Base-by-base conservation (phyloP, 2,329 filamentous ascomycete species). In the Xylariaceae sp. region DNA sequence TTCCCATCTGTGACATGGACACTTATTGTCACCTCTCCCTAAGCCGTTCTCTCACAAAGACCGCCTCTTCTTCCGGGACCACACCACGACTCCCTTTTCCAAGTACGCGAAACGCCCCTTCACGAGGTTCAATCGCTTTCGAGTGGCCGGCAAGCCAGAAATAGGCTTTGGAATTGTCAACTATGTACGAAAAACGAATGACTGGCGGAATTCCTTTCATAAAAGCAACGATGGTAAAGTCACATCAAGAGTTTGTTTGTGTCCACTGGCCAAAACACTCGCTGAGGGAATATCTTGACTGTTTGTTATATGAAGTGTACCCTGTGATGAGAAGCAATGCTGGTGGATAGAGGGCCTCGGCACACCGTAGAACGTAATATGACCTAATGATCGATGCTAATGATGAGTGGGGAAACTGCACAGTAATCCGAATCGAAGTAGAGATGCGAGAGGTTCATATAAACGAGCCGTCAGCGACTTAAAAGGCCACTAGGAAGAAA, bases 161-260 rank as follows among this genome's bases (percentile, higher is more conserved):
- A 40, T n/a, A 44, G 37, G 48, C 29, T 54, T 49, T 29, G 49
- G 37, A 41, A 50, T 53, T 56, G 52, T 56, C 58, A 65, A 64
- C 29, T 65, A 66, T 65, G 64, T 67, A 65, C 64, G 57, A 56
- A 58, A 64, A 67, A 65, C 53, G 57, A 62, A 64, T 60, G 51
- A 46, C 50, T 50, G 35, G 35, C 52, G 46, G 45, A 30, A 24
- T 43, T 45, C 36, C 20, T 6, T 49, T 36, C 18, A 44, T 29
- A 23, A 42, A 50, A 36, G 32, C 24, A 47, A 39, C 39, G 23
- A 51, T 36, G 30, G 39, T 35, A 11, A 37, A 48, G 24, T 51
- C 42, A 30, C 42, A 35, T 32, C 23, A 37, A 30, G 45, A 39
- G 20, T 23, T 18, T 43, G 30, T 24, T 45, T 24, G 26, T 27